These are phyloP conservation scores for Heteromeles arbutifolia DNA, from an alignment of 306 rosid genomes.

Conservation along the genomic window DNA sequence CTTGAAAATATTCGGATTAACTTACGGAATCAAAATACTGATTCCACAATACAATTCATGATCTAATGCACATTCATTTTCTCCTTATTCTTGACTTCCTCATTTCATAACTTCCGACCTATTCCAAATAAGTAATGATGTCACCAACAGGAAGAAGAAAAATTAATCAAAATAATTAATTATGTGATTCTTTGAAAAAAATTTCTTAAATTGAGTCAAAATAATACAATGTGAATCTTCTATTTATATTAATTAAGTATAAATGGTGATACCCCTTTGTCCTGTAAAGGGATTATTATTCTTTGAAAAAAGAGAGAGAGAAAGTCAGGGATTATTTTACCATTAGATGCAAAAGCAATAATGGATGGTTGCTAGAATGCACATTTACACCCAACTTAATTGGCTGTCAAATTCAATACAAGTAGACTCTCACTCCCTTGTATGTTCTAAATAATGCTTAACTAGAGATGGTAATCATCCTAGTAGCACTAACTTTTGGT, in stretches of 20 bases:
- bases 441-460: not conserved
- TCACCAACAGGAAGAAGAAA: no score
- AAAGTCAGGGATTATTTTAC: constrained; percentile 10
- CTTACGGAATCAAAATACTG: no score
- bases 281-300: not conserved
- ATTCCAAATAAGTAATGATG: no score
- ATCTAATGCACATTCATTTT: no score
- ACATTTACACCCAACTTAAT: constrained; percentile 12
- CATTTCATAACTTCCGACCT: no score
- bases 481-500: no score
- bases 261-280: not conserved
- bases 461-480: not conserved
- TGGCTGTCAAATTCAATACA: not conserved
- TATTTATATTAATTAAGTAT: not conserved
- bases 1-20: no score
- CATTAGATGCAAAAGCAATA: not conserved
- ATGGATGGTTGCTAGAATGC: not conserved
- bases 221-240: not conserved
- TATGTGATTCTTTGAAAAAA: no score
- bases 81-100: no score
- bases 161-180: no score
- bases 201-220: no score
- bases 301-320: not conserved
- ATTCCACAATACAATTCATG: no score
- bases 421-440: constrained; percentile 15